phyloP scores from a whole-genome alignment of 2,329 filamentous ascomycete genomes.

The Epichloe gansuensis region DNA sequence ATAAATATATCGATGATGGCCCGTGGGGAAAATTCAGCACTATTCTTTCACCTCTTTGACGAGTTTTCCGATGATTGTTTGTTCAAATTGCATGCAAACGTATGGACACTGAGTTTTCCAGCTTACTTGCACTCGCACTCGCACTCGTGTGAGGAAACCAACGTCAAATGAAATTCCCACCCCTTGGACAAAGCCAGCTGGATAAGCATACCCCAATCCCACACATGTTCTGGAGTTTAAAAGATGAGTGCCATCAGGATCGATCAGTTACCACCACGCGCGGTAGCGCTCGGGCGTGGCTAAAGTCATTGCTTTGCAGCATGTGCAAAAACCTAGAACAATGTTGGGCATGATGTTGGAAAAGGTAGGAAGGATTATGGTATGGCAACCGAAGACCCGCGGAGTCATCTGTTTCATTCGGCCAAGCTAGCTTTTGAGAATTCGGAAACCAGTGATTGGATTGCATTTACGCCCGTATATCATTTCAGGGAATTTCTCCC shows the following conservation, averaged over 20 bases:
- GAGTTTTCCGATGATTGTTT: neutral
- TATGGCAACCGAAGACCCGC: neutral
- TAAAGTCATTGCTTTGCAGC: neutral
- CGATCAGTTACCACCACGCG: no score
- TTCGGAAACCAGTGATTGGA: neutral
- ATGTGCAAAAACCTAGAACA: neutral
- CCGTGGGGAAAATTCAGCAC: neutral
- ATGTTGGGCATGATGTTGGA: no score
- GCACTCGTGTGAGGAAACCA: no score
- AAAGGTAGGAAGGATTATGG: no score
- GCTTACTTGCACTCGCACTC: no score
- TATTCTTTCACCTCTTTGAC: neutral
- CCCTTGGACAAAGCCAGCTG: no score
- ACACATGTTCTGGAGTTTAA: neutral
- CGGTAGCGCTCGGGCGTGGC: neutral
- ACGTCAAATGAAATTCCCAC: no score
- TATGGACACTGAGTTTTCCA: no score
- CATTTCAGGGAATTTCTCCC: no score
- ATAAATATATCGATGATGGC: neutral
- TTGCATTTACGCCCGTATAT: neutral
- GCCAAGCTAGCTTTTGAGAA: neutral
- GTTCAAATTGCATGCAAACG: neutral
- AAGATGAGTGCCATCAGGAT: neutral
- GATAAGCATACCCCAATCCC: neutral
- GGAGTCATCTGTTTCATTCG: neutral